Base-by-base conservation (phyloP, 2,329 filamentous ascomycete genomes). In the Botrytis deweyae region DNA sequence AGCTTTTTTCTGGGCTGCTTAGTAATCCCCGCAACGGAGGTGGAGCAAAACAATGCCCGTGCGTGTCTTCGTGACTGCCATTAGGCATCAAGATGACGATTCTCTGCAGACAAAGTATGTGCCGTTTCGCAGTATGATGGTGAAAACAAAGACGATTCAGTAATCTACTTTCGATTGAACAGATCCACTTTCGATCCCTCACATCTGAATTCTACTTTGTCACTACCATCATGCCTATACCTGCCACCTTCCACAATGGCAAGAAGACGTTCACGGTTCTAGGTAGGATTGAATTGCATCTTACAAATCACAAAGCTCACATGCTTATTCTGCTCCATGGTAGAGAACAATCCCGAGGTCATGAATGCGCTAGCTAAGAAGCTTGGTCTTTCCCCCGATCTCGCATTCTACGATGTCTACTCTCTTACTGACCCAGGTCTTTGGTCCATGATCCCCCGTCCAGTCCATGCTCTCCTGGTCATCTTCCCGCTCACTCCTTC, bases 401-500 rank as follows among this genome's bases (percentile, higher is more conserved):
- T 98, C 67, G 87, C 89, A 79, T 91, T 97, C 84, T 91, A 97
- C 86, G 96, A 98, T 83, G 93, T 98, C 82, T 98, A 91, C 88
- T 95, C 92, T 78, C 91, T 98, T 80, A 91, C 92, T 76, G 95
- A 98, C 71, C 90, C 93, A 0, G 91, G 94, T 72, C 88, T 98
- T 58, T 90, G 98, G 71, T 89, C 90, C 76, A 95, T 97, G 83
- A 90, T 98, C 62, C 95, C 96, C 0, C 93, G 95, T 1, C 96
- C 96, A 4, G 93, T 93, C 2, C 88, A 94, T 77, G 95, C 95
- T 9, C 89, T 98, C 29, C 90, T 98, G 49, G 91, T 98, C 78
- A 95, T 98, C 77, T 97, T 98, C 83, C 95, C 96, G 77, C 88
- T 97, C 76, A 93, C 89, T 73, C 86, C 90, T 67, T 88, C 88